Base-by-base conservation (phyloP, 2,329 filamentous ascomycete species). In the Xylariaceae sp. region DNA sequence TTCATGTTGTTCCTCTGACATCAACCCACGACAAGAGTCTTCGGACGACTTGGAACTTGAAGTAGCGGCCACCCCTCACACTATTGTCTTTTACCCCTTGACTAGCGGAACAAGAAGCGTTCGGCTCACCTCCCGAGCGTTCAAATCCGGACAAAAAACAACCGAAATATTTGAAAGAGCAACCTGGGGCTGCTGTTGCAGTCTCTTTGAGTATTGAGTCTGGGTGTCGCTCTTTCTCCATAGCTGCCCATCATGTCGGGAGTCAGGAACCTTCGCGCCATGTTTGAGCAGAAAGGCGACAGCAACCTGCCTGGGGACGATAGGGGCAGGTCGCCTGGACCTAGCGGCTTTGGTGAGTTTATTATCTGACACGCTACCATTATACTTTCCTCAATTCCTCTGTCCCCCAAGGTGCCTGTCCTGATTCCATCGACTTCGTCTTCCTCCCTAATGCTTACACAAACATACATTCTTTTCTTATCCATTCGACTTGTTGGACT, bases 221-320 rank as follows among this genome's bases (percentile, higher is more conserved):
- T n/a, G n/a, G n/a, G n/a, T n/a, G n/a, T n/a, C 56, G 58, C 61
- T 48, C 39, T 47, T 47, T 48, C 45, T 46, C 44, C 45, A 35
- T 47, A 45, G 16, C 43, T 29, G 25, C 67, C 67, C 67, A 71
- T 65, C 60, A 82, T 82, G 78, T 82, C 82, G 62, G 82, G 79
- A 61, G 84, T 88, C 61, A 83, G 76, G 70, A 87, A 86, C 69
- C 79, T 91, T 55, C 77, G 85, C 58, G 86, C 86, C 61, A 88
- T 87, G 77, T 90, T 90, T 65, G 86, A 91, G 73, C 80, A 82
- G 64, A 86, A 81, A 67, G 79, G 76, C 64, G 78, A 80, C 55
- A 72, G 74, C 47, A 83, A 78, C 57, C 77, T 82, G 54, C 80
- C 82, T 14, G n/a, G n/a, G n/a, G 83, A 60, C 53, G 83, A 64